phyloP scores from a whole-genome alignment of 306 rosid species.

The Cucumis cinereus region DNA sequence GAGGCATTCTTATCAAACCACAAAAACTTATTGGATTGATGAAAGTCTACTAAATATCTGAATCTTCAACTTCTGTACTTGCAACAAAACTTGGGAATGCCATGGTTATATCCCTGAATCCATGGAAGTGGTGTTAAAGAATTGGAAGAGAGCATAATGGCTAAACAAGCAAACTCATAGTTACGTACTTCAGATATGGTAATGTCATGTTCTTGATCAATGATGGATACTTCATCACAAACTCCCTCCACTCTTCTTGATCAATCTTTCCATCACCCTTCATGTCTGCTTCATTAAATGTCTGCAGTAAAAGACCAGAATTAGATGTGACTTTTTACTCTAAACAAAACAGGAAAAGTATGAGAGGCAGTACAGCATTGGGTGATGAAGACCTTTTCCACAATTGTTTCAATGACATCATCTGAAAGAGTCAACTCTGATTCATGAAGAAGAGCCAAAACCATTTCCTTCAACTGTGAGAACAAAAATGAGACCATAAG shows the following conservation, averaged over 20 bases:
- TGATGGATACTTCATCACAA: constrained; percentile 64
- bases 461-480: constrained; percentile 74
- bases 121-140: not conserved
- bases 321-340: not conserved
- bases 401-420: constrained; percentile 59
- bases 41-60: constrained; percentile 13
- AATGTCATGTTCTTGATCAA: constrained; percentile 80
- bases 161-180: not conserved
- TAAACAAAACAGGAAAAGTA: not conserved
- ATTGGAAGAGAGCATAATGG: not conserved
- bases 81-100: constrained; percentile 74
- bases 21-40: not conserved
- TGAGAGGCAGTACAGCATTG: not conserved
- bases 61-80: constrained; percentile 51
- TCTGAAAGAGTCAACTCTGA: constrained; percentile 71
- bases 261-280: constrained; percentile 81
- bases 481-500: not conserved
- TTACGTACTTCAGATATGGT: constrained; percentile 52
- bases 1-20: not conserved
- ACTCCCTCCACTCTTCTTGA: constrained; percentile 85
- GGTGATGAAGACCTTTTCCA: constrained; percentile 46
- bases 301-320: constrained; percentile 21
- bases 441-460: constrained; percentile 65
- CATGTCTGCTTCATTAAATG: constrained; percentile 63
- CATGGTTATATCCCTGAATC: constrained; percentile 65